Evolutionary conservation across 192 early-diverging fungal species (phyloP), one percentile per base, ranked within the genome.

Genomic region (Linderina pennispora): DNA sequence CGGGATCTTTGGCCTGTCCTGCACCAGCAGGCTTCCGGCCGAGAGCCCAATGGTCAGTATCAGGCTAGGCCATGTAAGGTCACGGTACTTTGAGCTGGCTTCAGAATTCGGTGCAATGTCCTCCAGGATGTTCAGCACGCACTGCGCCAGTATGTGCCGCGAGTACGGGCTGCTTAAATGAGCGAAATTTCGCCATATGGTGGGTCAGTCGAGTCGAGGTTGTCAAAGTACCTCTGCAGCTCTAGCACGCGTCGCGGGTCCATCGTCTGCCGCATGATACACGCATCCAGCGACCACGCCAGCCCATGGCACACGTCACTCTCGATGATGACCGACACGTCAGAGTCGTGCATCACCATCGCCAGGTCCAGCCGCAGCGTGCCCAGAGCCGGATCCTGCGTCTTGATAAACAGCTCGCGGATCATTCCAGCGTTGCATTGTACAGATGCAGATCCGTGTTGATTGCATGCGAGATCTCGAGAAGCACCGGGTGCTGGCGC

Each of bases 151-250:
- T 1, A 71, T 37, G 35, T 71, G 60, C 4, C 61, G 67, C 8
- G 49, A 33, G 32, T 64, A 71, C 11, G 67, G 67, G 38, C 48
- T 64, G 61, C 57, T 55, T 17, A 71, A 1, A 71, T 64, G 18
- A 71, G 52, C 8, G 55, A 50, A n/a, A 71, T 71, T 18, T 71
- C 67, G 36, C 67, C 61, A 16, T 64, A 71, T 2, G 61, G 59
- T 23, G 50, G 31, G 16, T 43, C 37, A 3, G 63, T 56, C 11
- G 36, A 15, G 24, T 55, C 53, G 23, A 71, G 24, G 2, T 36
- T 43, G 25, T 71, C 67, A 59, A 71, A 71, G 42, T 49, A 71
- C 16, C 10, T 39, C 21, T 57, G 55, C 26, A 71, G 25, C 43
- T 64, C 55, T 13, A 33, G 23, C 1, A 64, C 56, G 20, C 52